Percentiles rank a stretch among this genome's conserved stretches.
These are phyloP conservation scores for Echria macrotheca DNA, from an alignment of 495 filamentous ascomycete species.

Conservation along the genomic window DNA sequence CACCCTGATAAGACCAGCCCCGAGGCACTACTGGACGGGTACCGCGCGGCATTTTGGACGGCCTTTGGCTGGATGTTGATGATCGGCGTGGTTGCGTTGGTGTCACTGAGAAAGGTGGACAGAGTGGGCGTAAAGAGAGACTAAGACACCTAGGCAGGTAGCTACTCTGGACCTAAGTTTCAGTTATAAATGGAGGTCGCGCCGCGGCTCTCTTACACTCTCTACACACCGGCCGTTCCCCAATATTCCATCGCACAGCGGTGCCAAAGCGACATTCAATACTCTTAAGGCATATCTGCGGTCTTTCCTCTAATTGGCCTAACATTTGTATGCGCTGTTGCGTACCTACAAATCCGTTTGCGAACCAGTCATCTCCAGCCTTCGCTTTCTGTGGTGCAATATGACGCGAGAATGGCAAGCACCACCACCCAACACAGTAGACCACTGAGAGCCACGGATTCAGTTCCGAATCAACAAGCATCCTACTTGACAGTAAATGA, in stretches of 20 bases:
- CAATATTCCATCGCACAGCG: not conserved
- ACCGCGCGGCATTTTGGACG: not conserved
- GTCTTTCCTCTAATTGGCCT: not conserved
- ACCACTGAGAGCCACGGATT: constrained; percentile 7
- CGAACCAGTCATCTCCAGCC: not conserved
- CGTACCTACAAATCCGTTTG: not conserved
- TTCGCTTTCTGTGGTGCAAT: constrained; percentile 16
- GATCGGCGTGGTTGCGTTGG: not conserved
- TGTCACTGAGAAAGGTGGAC: not conserved
- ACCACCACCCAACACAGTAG: not conserved
- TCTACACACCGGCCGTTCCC: not conserved
- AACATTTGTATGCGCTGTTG: not conserved
- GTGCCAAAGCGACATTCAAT: constrained; percentile 1
- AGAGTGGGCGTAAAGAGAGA: no score
- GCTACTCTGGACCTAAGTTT: no score
- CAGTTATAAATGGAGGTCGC: no score
- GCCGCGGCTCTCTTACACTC: not conserved
- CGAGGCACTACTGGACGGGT: not conserved
- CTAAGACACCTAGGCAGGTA: no score
- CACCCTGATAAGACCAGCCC: not conserved
- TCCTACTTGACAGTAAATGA: not conserved
- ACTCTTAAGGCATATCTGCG: not conserved
- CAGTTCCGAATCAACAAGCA: not conserved
- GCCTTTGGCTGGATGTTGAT: not conserved
- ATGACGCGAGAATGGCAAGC: constrained; percentile 25